phyloP scores from a whole-genome alignment of 805 yeast genomes.

The Candida pseudoglaebosa region DNA sequence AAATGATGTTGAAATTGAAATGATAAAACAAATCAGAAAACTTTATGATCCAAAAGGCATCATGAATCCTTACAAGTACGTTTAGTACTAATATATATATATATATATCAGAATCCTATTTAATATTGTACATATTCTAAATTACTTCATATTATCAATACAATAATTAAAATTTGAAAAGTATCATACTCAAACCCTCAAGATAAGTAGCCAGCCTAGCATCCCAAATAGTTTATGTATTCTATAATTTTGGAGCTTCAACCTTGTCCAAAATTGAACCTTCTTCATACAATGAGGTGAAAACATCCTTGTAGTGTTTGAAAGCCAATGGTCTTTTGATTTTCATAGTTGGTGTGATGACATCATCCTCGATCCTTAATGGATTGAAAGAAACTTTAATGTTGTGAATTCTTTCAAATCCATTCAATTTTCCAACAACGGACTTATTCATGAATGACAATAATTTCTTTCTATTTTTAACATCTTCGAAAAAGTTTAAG shows the following conservation, averaged over 20 bases:
- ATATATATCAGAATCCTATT: no score
- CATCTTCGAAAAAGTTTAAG: slow-evolving; percentile 19
- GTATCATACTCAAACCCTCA: slow-evolving; percentile 1
- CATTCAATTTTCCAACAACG: slow-evolving; percentile 22
- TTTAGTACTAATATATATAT: slow-evolving; percentile 29
- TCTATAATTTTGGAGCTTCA: slow-evolving; percentile 12
- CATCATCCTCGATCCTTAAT: slow-evolving; percentile 32
- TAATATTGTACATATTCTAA: no score
- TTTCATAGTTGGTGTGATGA: slow-evolving; percentile 42
- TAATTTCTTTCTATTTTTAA: slow-evolving; percentile 18
- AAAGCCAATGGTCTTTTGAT: slow-evolving; percentile 37
- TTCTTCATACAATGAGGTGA: slow-evolving; percentile 33
- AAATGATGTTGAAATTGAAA: slow-evolving; percentile 59
- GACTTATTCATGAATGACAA: slow-evolving; percentile 21
- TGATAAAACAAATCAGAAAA: slow-evolving; percentile 77
- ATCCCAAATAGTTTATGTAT: neutral
- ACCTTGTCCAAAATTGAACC: slow-evolving; percentile 23
- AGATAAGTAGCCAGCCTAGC: neutral
- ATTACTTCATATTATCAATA: no score
- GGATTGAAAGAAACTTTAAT: slow-evolving; percentile 35
- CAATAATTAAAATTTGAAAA: neutral
- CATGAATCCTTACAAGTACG: slow-evolving; percentile 91
- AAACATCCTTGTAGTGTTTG: slow-evolving; percentile 22
- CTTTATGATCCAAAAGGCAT: slow-evolving; percentile 88
- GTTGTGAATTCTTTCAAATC: slow-evolving; percentile 39